Percentiles rank a stretch among this genome's conserved stretches.
phyloP scores from a whole-genome alignment of 202 grass and related monocot genomes.

The Sporobolus alterniflorus region DNA sequence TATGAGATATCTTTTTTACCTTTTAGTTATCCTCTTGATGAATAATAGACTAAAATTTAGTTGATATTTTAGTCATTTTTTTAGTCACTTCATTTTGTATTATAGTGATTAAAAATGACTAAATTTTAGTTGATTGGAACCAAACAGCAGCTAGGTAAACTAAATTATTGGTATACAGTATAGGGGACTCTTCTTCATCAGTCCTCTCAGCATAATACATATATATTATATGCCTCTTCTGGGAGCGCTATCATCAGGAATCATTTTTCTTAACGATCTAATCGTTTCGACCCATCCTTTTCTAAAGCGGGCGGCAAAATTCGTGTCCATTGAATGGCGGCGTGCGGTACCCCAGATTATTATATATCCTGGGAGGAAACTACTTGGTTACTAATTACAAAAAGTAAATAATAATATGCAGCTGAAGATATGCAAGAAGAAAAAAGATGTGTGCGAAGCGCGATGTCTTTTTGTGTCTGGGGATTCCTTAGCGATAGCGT shows the following conservation, averaged over 20 bases:
- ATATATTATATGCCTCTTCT: background rate
- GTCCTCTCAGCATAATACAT: background rate
- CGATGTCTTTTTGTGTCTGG: too few relatives aligned
- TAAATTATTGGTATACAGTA: background rate
- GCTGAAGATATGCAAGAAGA: too few relatives aligned
- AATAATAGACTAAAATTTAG: too few relatives aligned
- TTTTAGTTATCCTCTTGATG: too few relatives aligned
- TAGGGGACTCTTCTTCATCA: background rate
- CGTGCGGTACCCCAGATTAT: background rate
- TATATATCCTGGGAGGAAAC: background rate
- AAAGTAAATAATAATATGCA: slow-evolving; percentile 5
- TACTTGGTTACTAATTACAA: background rate
- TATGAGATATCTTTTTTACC: too few relatives aligned
- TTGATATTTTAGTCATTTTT: too few relatives aligned
- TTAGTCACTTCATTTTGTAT: too few relatives aligned
- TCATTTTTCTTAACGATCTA: background rate
- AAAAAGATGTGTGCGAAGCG: too few relatives aligned
- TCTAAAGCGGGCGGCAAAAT: background rate
- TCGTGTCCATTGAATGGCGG: background rate
- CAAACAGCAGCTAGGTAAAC: too few relatives aligned
- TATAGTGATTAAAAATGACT: too few relatives aligned
- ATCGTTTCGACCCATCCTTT: slow-evolving; percentile 10
- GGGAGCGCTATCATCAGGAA: slow-evolving; percentile 4
- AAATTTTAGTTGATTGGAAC: too few relatives aligned
- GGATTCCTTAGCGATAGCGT: too few relatives aligned